Percentiles rank a stretch among this genome's conserved stretches.
phyloP scores from a whole-genome alignment of 225 moss, liverwort and hornwort genomes.

The Pseudisothecium myosuroides region DNA sequence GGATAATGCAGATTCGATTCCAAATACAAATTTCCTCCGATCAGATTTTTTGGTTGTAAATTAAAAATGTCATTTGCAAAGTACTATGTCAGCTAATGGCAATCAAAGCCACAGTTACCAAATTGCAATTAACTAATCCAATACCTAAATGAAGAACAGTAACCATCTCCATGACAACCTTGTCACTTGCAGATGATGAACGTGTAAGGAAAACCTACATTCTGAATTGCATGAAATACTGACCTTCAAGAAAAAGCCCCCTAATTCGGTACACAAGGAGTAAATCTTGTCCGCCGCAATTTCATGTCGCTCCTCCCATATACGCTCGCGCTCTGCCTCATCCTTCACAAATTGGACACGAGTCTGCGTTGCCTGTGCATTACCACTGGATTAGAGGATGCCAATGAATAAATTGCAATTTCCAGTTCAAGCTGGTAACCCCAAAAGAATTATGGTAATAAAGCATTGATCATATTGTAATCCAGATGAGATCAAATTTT shows the following conservation, averaged over 20 bases:
- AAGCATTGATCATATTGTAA: background rate
- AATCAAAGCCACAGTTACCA: background rate
- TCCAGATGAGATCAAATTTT: background rate
- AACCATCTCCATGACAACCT: background rate
- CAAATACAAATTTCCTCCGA: background rate
- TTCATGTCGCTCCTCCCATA: constrained; percentile 93
- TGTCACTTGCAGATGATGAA: background rate
- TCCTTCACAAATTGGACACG: constrained; percentile 80
- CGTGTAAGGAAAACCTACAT: background rate
- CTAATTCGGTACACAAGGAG: constrained; percentile 68
- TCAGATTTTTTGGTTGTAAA: background rate
- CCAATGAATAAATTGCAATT: background rate
- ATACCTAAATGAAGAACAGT: background rate
- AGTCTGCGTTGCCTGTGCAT: constrained; percentile 57
- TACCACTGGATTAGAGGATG: background rate
- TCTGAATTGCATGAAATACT: background rate
- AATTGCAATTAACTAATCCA: background rate
- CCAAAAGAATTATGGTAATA: background rate
- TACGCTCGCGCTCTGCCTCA: constrained; percentile 58
- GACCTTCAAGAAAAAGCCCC: constrained; percentile 90
- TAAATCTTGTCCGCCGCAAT: constrained; percentile 66
- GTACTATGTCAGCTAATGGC: background rate
- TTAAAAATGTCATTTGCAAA: background rate
- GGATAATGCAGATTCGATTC: background rate
- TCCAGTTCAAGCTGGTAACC: background rate